phyloP scores from a whole-genome alignment of 2,329 filamentous ascomycete genomes.

The Xylariaceae sp. region DNA sequence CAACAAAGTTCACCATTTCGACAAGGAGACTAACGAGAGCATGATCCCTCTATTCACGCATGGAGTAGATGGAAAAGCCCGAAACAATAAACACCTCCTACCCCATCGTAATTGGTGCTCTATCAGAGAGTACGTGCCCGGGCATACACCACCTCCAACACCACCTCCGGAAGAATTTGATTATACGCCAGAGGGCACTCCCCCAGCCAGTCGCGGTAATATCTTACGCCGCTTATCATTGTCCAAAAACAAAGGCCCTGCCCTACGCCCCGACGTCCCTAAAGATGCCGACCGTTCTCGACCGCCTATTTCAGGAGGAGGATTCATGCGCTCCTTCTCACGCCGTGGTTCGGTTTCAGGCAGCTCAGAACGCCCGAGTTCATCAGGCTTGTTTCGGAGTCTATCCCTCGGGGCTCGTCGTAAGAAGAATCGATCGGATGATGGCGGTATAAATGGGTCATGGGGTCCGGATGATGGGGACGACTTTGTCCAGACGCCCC shows the following conservation, averaged over 20 bases:
- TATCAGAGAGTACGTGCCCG: constrained; percentile 79
- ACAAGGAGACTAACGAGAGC: constrained; percentile 80
- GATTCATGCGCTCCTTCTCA: constrained; percentile 44
- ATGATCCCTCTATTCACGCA: constrained; percentile 93
- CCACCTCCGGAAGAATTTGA: constrained; percentile 53
- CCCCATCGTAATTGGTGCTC: constrained; percentile 95
- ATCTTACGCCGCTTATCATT: constrained; percentile 42
- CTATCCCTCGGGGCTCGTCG: constrained; percentile 53
- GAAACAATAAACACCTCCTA: constrained; percentile 87
- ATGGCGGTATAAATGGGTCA: constrained; percentile 53
- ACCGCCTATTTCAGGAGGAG: constrained; percentile 46
- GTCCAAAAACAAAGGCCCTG: constrained; percentile 37
- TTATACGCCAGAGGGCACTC: constrained; percentile 34
- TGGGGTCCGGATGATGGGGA: constrained; percentile 43
- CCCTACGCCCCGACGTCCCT: constrained; percentile 35
- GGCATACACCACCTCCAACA: constrained; percentile 66
- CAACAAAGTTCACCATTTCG: constrained; percentile 74
- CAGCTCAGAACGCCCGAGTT: constrained; percentile 32
- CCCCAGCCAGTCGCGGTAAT: constrained; percentile 33
- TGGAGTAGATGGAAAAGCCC: constrained; percentile 81
- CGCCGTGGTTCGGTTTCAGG: constrained; percentile 36
- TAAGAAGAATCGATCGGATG: constrained; percentile 38
- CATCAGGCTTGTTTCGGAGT: constrained; percentile 49
- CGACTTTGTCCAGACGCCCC: constrained; percentile 8
- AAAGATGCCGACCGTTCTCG: constrained; percentile 39